Evolutionary conservation across 1,139 yeast genomes (phyloP).

Genomic region (Hemisphaericaspora xylofermentans): DNA sequence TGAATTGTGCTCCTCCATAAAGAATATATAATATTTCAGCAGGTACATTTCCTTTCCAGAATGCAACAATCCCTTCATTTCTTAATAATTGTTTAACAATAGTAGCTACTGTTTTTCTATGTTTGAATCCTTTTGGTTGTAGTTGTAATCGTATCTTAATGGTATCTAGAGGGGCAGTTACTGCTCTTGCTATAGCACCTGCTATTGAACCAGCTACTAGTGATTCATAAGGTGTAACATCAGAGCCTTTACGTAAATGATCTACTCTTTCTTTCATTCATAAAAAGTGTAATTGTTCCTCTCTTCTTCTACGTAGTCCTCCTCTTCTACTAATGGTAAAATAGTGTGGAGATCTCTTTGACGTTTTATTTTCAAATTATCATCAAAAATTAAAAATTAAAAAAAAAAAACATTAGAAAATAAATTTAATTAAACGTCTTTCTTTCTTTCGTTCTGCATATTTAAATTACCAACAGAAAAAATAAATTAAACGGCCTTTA

Average conservation of each 20-base stretch:
- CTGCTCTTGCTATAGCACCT: slow-evolving; percentile 66
- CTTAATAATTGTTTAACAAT: slow-evolving; percentile 24
- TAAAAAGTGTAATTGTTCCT: not conserved
- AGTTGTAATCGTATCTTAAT: slow-evolving; percentile 84
- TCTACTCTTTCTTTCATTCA: slow-evolving; percentile 32
- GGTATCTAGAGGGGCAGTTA: slow-evolving; percentile 89
- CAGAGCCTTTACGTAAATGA: slow-evolving; percentile 52
- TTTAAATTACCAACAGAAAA: no score
- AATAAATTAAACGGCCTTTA: no score
- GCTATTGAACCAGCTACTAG: slow-evolving; percentile 70
- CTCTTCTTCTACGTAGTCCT: not conserved
- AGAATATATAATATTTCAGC: slow-evolving; percentile 82
- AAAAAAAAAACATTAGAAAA: no score
- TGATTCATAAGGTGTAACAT: slow-evolving; percentile 44
- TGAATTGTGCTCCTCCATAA: slow-evolving; percentile 85
- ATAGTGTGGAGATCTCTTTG: no score
- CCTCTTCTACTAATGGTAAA: not conserved
- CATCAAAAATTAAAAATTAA: no score
- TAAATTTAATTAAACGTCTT: no score
- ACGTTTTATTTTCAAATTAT: no score
- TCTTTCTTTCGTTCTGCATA: no score
- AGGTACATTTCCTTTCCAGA: slow-evolving; percentile 96
- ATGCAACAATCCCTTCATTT: slow-evolving; percentile 45
- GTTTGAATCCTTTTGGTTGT: slow-evolving; percentile 16
- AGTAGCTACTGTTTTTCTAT: slow-evolving; percentile 16